phyloP scores from a whole-genome alignment of 441 rosid genomes.

The Gossypium gossypioides region DNA sequence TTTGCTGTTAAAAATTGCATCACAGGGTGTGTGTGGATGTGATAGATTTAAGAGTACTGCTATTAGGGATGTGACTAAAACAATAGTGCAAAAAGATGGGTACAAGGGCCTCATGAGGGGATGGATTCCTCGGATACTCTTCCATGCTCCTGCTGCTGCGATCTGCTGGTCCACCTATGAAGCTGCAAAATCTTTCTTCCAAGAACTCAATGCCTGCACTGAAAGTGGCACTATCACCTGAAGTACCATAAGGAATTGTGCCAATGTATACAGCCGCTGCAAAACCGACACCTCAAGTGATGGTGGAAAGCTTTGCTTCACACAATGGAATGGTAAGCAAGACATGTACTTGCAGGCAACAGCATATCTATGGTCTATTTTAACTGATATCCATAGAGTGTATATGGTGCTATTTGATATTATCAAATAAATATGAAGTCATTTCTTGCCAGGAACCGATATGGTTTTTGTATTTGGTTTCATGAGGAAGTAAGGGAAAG shows the following conservation, averaged over 20 bases:
- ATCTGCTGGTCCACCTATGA: constrained; percentile 97
- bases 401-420: constrained; percentile 11
- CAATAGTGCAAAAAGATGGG: constrained; percentile 70
- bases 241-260: constrained; percentile 2
- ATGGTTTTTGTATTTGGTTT: not conserved
- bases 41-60: constrained; percentile 68
- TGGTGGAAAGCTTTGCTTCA: constrained; percentile 1
- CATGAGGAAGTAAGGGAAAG: not conserved
- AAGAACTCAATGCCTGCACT: constrained; percentile 33
- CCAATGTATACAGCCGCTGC: not conserved
- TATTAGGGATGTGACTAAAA: constrained; percentile 50
- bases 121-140: constrained; percentile 92
- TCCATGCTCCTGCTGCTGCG: constrained; percentile 98
- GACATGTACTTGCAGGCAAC: not conserved
- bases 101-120: constrained; percentile 83
- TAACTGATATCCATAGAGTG: constrained; percentile 7
- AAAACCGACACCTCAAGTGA: not conserved
- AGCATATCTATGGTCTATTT: constrained; percentile 3
- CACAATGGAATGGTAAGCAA: not conserved
- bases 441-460: not conserved
- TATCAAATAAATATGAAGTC: not conserved
- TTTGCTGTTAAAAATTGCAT: not conserved
- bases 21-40: constrained; percentile 94
- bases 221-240: constrained; percentile 30
- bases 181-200: constrained; percentile 61